Percentiles rank a stretch among this genome's conserved stretches.
These are phyloP conservation scores for Lichtheimia corymbifera DNA, from an alignment of 371 early-diverging fungal species.

Conservation along the genomic window DNA sequence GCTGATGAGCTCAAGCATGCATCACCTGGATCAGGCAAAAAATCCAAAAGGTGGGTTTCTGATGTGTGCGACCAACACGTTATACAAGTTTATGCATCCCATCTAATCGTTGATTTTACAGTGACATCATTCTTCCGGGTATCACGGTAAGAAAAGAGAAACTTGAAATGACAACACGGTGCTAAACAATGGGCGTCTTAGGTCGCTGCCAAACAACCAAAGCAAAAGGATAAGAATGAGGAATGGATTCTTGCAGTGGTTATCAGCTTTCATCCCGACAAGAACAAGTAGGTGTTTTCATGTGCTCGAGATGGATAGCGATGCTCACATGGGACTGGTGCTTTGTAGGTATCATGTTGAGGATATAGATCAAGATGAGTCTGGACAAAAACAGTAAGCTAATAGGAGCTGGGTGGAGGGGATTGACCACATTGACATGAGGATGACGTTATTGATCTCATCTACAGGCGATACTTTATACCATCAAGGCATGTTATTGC, in stretches of 20 bases:
- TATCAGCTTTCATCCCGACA: slow-evolving; percentile 61
- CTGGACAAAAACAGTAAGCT: slow-evolving; percentile 63
- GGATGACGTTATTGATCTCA: not conserved
- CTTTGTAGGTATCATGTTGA: slow-evolving; percentile 67
- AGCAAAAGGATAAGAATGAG: slow-evolving; percentile 65
- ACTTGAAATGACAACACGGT: not conserved
- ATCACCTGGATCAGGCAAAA: slow-evolving; percentile 33
- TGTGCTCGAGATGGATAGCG: not conserved
- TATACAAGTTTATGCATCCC: not conserved
- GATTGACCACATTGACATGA: not conserved
- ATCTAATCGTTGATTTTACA: not conserved
- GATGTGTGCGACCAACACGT: not conserved
- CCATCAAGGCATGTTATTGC: slow-evolving; percentile 65
- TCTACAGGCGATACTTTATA: slow-evolving; percentile 59
- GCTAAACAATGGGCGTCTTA: slow-evolving; percentile 9
- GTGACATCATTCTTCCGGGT: slow-evolving; percentile 19
- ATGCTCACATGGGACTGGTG: not conserved
- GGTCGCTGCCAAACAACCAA: slow-evolving; percentile 67
- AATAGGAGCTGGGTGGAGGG: not conserved
- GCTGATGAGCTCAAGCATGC: slow-evolving; percentile 43
- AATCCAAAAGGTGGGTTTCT: slow-evolving; percentile 46
- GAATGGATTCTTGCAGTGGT: slow-evolving; percentile 80
- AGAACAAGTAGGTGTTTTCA: slow-evolving; percentile 51
- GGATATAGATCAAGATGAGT: slow-evolving; percentile 75
- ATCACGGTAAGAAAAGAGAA: slow-evolving; percentile 14